Evolutionary conservation across 1,139 yeast genomes (phyloP).

Genomic region (Hyphopichia pseudoburtonii): DNA sequence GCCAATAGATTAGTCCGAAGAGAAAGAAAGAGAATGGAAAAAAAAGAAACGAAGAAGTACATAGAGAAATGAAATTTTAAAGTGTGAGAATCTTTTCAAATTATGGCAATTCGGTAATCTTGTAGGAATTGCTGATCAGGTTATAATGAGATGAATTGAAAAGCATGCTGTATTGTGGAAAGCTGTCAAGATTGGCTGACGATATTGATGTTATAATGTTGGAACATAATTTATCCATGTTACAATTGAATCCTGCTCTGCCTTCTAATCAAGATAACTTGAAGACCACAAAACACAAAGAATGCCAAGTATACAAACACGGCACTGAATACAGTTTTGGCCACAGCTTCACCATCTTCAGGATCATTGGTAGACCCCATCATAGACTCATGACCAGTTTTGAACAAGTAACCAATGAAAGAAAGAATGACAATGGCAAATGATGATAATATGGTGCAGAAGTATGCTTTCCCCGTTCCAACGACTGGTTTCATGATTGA

Average conservation of each 20-base stretch:
- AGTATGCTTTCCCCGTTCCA: slow-evolving; percentile 81
- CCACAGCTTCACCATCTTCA: slow-evolving; percentile 90
- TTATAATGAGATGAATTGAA: too few relatives aligned
- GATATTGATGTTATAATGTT: not conserved
- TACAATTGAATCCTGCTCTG: slow-evolving; percentile 53
- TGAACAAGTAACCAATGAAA: slow-evolving; percentile 79
- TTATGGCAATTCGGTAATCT: too few relatives aligned
- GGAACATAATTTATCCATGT: not conserved
- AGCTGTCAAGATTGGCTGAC: not conserved
- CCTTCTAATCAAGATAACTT: slow-evolving; percentile 62
- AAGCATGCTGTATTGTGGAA: slow-evolving; percentile 3
- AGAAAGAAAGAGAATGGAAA: too few relatives aligned
- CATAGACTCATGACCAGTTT: slow-evolving; percentile 82
- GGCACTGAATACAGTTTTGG: slow-evolving; percentile 86
- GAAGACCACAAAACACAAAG: slow-evolving; percentile 87
- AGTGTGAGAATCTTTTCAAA: too few relatives aligned
- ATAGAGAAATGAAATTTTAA: too few relatives aligned
- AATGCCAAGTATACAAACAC: slow-evolving; percentile 79
- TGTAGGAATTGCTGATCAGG: too few relatives aligned
- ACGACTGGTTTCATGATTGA: slow-evolving; percentile 34
- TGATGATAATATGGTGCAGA: slow-evolving; percentile 88
- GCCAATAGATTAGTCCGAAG: too few relatives aligned
- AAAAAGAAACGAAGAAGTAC: too few relatives aligned
- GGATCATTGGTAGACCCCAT: slow-evolving; percentile 92
- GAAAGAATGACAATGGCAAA: slow-evolving; percentile 88